Conservation (phyloP, 2,329 filamentous ascomycete genomes). For the Aureobasidium subglaciale region DNA sequence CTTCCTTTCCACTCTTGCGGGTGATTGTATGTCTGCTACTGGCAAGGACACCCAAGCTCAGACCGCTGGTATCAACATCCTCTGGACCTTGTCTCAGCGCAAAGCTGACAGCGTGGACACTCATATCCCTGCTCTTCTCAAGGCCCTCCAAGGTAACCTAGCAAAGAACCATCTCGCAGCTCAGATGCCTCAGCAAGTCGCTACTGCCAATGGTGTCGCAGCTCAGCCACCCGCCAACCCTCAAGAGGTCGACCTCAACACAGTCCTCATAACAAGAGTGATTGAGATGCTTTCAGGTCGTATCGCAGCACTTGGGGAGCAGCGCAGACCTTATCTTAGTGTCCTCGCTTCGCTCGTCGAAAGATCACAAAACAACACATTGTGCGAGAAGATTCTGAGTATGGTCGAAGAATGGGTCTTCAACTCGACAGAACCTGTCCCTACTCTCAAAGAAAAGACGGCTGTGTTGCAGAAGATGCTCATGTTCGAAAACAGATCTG, state of each 20-base stretch:
- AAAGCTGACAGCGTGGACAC: constrained; percentile 83
- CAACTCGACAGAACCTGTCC: constrained; percentile 87
- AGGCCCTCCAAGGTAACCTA: constrained; percentile 83
- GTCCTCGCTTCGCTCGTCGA: constrained; percentile 92
- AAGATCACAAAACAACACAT: constrained; percentile 76
- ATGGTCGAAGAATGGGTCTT: constrained; percentile 98
- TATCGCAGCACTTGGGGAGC: constrained; percentile 88
- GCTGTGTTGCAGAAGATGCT: constrained; percentile 99
- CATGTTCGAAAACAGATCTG: constrained; percentile 78
- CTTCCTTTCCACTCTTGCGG: constrained; percentile 77
- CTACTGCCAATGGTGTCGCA: constrained; percentile 34
- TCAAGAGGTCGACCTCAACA: constrained; percentile 82
- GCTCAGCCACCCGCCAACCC: constrained; percentile 55
- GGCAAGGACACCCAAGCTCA: constrained; percentile 48
- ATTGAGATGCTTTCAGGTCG: constrained; percentile 87
- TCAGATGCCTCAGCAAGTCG: constrained; percentile 53
- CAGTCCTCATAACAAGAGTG: constrained; percentile 85
- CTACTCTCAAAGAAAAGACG: constrained; percentile 96
- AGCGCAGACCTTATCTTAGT: constrained; percentile 85
- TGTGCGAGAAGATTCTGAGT: constrained; percentile 86
- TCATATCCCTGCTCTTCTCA: constrained; percentile 84
- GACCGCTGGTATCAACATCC: constrained; percentile 80
- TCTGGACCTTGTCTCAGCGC: constrained; percentile 84
- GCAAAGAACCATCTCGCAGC: constrained; percentile 84
- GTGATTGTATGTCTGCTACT: constrained; percentile 64